A percentile compares a stretch with the other conserved stretches of the same genome.
Evolutionary conservation across 2,329 filamentous ascomycete genomes (phyloP).

Genomic region (Calonectria montana): DNA sequence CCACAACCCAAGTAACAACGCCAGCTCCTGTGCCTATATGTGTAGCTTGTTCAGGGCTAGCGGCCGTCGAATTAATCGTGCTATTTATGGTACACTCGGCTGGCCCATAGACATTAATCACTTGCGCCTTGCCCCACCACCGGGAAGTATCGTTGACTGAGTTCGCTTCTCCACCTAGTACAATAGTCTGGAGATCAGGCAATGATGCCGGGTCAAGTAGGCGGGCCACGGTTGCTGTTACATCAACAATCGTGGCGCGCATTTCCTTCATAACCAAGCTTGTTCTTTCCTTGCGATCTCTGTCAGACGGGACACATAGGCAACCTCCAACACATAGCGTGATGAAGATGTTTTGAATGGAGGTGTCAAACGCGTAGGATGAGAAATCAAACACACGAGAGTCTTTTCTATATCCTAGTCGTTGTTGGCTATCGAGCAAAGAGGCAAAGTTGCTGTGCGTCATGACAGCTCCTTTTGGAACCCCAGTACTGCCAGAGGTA

Average conservation of each 20-base stretch:
- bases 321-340: slow-evolving; percentile 24
- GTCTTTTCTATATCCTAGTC: not conserved
- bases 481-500: slow-evolving; percentile 42
- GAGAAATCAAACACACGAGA: slow-evolving; percentile 15
- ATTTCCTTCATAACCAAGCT: not conserved
- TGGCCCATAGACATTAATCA: slow-evolving; percentile 35
- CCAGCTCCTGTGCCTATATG: slow-evolving; percentile 12
- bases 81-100: slow-evolving; percentile 14
- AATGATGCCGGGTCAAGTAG: not conserved
- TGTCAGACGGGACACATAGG: slow-evolving; percentile 21
- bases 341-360: slow-evolving; percentile 20
- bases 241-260: not conserved
- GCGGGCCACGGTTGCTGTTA: not conserved
- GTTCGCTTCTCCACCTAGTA: not conserved
- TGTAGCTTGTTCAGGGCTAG: not conserved
- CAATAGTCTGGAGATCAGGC: not conserved
- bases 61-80: not conserved
- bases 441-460: slow-evolving; percentile 25
- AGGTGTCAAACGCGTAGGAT: slow-evolving; percentile 28
- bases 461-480: slow-evolving; percentile 38
- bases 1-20: slow-evolving; percentile 17
- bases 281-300: not conserved
- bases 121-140: slow-evolving; percentile 22
- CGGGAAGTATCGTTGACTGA: not conserved
- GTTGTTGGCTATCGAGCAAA: not conserved